These are phyloP conservation scores for Calonectria henricotiae DNA, from an alignment of 2,329 filamentous ascomycete species.

Conservation along the genomic window DNA sequence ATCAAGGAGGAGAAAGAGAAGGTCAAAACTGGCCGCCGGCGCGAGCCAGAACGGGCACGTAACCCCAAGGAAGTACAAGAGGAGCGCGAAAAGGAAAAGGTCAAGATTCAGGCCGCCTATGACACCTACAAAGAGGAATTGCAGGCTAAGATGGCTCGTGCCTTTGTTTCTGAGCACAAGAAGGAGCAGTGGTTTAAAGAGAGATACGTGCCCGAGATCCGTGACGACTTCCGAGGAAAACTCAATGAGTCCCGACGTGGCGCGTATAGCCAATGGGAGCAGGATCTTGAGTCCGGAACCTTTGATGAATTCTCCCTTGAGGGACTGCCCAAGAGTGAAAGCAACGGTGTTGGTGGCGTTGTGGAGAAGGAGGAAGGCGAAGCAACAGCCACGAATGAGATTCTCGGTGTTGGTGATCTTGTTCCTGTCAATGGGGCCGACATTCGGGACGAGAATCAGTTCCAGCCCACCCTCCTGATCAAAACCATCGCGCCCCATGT, in stretches of 20 bases:
- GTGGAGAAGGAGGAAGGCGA: slow-evolving; percentile 97
- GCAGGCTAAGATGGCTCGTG: slow-evolving; percentile 85
- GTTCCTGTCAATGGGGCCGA: slow-evolving; percentile 89
- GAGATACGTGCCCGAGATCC: slow-evolving; percentile 88
- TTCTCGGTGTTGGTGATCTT: slow-evolving; percentile 92
- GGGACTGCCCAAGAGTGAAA: slow-evolving; percentile 93
- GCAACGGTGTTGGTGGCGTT: slow-evolving; percentile 86
- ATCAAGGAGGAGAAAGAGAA: slow-evolving; percentile 88
- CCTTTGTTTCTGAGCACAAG: slow-evolving; percentile 93
- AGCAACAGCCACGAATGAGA: slow-evolving; percentile 91
- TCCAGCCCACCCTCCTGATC: slow-evolving; percentile 94
- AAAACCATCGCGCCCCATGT: slow-evolving; percentile 98
- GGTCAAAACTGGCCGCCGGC: slow-evolving; percentile 77
- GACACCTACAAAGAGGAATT: slow-evolving; percentile 79
- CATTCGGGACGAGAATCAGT: slow-evolving; percentile 88
- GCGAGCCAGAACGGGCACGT: slow-evolving; percentile 75
- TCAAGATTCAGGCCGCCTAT: slow-evolving; percentile 81
- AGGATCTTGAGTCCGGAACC: slow-evolving; percentile 85
- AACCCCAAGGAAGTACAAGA: slow-evolving; percentile 78
- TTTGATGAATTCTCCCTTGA: slow-evolving; percentile 98
- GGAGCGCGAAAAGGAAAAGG: slow-evolving; percentile 85
- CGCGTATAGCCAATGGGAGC: slow-evolving; percentile 89
- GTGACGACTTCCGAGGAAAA: slow-evolving; percentile 81
- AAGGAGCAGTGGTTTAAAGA: slow-evolving; percentile 99
- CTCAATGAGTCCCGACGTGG: slow-evolving; percentile 86